phyloP scores from a whole-genome alignment of 2,329 filamentous ascomycete genomes.

The Paecilomyces variotii region DNA sequence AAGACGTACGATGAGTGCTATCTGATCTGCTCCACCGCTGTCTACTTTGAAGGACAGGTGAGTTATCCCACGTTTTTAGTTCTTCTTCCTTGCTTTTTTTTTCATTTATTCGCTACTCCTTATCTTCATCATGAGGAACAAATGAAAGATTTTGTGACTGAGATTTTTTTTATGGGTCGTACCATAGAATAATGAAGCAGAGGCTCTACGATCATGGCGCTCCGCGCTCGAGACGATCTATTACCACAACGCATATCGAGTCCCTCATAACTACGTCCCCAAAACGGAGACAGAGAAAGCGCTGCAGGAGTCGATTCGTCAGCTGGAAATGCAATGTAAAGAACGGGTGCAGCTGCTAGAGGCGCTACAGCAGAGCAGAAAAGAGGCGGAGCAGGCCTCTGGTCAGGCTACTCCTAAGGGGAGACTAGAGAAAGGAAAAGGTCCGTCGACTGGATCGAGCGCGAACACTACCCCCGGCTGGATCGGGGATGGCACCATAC shows the following conservation, averaged over 20 bases:
- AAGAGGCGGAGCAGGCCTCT: slow-evolving; percentile 38
- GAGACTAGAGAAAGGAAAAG: slow-evolving; percentile 21
- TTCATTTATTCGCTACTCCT: background rate
- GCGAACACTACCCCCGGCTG: slow-evolving; percentile 42
- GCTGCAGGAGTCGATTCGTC: slow-evolving; percentile 68
- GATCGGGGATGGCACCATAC: slow-evolving; percentile 75
- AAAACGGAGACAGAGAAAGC: slow-evolving; percentile 77
- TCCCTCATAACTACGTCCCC: slow-evolving; percentile 60
- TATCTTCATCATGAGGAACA: background rate
- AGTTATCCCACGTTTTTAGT: slow-evolving; percentile 7
- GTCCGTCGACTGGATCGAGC: slow-evolving; percentile 16
- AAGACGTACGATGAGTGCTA: slow-evolving; percentile 98
- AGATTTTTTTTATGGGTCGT: slow-evolving; percentile 4
- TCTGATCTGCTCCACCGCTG: slow-evolving; percentile 85
- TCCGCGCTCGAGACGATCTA: slow-evolving; percentile 81
- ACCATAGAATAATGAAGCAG: slow-evolving; percentile 72
- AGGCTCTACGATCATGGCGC: slow-evolving; percentile 86
- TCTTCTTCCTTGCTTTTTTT: background rate
- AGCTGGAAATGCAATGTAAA: slow-evolving; percentile 85
- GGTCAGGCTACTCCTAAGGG: slow-evolving; percentile 15
- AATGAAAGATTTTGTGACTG: background rate
- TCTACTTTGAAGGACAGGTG: slow-evolving; percentile 93
- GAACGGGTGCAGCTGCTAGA: slow-evolving; percentile 85
- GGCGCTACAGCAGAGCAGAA: slow-evolving; percentile 61
- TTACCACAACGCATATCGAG: slow-evolving; percentile 71